Conservation (phyloP, 176 grass and related monocot species). For the Carex parvula region DNA sequence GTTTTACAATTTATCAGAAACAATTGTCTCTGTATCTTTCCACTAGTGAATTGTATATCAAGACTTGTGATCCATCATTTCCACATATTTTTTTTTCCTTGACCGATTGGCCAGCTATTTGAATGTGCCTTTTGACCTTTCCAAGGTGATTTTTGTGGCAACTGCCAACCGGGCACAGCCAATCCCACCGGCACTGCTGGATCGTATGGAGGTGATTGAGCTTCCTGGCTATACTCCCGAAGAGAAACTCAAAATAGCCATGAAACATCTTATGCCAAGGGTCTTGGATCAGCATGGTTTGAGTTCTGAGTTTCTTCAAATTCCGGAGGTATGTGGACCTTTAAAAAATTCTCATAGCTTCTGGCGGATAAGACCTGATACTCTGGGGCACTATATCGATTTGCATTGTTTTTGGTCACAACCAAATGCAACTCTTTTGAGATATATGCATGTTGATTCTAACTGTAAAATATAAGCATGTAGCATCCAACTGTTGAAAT, state of each 20-base stretch:
- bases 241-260: constrained; percentile 95
- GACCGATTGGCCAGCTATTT: constrained; percentile 59
- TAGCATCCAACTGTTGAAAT: background rate
- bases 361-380: background rate
- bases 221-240: constrained; percentile 95
- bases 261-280: constrained; percentile 97
- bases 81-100: constrained; percentile 7
- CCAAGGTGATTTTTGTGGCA: constrained; percentile 95
- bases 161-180: constrained; percentile 92
- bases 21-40: background rate
- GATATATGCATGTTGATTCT: background rate
- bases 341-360: background rate
- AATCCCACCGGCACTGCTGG: constrained; percentile 83
- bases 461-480: too few species aligned
- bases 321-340: constrained; percentile 68
- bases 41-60: constrained; percentile 1
- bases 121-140: constrained; percentile 97
- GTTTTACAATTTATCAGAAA: background rate
- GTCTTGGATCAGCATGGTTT: constrained; percentile 95
- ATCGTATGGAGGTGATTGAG: constrained; percentile 98
- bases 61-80: background rate
- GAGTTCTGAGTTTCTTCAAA: constrained; percentile 73
- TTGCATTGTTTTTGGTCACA: constrained; percentile 13
- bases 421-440: background rate
- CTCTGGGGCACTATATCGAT: background rate